Evolutionary conservation across 441 rosid species (phyloP).

Genomic region (Isatis lusitanica): DNA sequence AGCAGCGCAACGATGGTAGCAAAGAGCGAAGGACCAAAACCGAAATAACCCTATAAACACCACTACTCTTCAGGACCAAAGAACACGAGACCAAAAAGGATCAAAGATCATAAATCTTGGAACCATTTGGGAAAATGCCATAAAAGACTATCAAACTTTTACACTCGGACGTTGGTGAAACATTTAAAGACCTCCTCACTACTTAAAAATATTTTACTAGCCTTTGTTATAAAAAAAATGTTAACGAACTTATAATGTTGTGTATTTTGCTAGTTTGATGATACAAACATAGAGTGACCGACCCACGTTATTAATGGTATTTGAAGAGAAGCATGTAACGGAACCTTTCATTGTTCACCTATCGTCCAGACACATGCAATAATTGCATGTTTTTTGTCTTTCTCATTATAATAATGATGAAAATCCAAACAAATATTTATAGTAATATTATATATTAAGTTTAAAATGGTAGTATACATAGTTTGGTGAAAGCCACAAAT

Average conservation of each 20-base stretch:
- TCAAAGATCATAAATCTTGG: no score
- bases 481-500: background rate
- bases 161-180: no score
- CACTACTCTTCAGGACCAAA: no score
- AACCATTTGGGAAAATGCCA: no score
- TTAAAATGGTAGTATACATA: background rate
- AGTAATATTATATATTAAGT: background rate
- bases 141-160: no score
- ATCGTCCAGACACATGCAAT: constrained; percentile 35
- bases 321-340: constrained; percentile 37
- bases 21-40: no score
- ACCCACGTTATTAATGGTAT: constrained; percentile 33
- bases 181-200: no score
- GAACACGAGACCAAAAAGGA: no score
- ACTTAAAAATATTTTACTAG: no score
- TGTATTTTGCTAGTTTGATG: constrained; percentile 8
- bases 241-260: background rate
- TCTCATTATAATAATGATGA: constrained; percentile 11
- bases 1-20: no score
- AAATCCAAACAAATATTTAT: background rate
- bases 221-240: no score
- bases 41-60: no score
- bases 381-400: constrained; percentile 32
- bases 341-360: constrained; percentile 37
- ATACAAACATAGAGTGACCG: background rate